Evolutionary conservation across 1,284 basidiomycete species (phyloP), one percentile per base, ranked within the genome.

Genomic region (Ceratobasidium sp.): DNA sequence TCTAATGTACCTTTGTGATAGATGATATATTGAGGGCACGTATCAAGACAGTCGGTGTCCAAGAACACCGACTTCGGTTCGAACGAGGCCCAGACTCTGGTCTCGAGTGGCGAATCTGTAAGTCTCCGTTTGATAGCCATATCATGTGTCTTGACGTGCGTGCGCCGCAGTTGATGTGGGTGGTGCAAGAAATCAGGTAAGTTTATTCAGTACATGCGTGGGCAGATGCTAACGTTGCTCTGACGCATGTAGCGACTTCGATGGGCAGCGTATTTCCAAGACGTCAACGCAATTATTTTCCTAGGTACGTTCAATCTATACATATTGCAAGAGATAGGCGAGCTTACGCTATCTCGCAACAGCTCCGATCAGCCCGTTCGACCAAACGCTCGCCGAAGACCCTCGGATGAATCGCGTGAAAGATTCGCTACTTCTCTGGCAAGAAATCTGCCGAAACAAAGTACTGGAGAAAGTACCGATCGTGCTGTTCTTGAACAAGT

Each of bases 311-410:
- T 23, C 2, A 66, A 42, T 11, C 39, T 5, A 39, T 31, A 11
- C n/a, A n/a, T 54, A 20, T 33, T 10, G 15, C n/a, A 17, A 31
- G 4, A 13, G 26, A 23, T 56, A n/a, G 8, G 20, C n/a, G 23
- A 42, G 35, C 61, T 42, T 31, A 28, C 42, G 20, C 37, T 10
- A 37, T 23, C 11, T 39, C 28, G 31, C 20, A 26, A 26, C 47
- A 78, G 92, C 92, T 68, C 93, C 92, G 47, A 91, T 94, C 80
- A 92, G 91, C 80, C 92, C 93, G 49, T 94, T 92, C 81, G 92
- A 94, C 85, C 92, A 94, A 91, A 94, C 92, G 82, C 87, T 94
- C 11, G 92, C 93, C 81, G 93, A 94, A 84, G 92, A 94, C 81
- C 86, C 89, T 8, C 87, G 89, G 77, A 91, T 90, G 69, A 94